A percentile compares a stretch with the other conserved stretches of the same genome.
Evolutionary conservation across 2,329 filamentous ascomycete genomes (phyloP).

Genomic region (Fusarium sp.): DNA sequence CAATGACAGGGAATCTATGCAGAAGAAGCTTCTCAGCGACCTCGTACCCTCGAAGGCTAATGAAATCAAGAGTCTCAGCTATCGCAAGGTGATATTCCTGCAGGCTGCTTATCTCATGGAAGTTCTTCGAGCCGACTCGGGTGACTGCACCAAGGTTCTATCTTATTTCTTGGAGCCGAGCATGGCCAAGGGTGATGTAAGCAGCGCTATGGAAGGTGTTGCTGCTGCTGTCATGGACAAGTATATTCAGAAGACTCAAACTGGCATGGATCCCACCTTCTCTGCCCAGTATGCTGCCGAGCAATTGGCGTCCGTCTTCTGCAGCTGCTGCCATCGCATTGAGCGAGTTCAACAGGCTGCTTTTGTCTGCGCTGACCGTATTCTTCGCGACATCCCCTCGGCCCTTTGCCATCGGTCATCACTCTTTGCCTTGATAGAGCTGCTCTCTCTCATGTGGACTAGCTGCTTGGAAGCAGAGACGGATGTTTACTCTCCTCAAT

Average conservation of each 20-base stretch:
- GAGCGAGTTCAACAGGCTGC: slow-evolving; percentile 91
- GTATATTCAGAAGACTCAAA: slow-evolving; percentile 81
- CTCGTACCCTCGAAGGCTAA: slow-evolving; percentile 80
- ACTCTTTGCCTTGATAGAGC: slow-evolving; percentile 90
- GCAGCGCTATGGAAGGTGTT: slow-evolving; percentile 73
- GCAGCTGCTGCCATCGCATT: slow-evolving; percentile 92
- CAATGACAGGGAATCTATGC: slow-evolving; percentile 79
- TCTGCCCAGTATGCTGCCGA: slow-evolving; percentile 92
- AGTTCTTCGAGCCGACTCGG: slow-evolving; percentile 84
- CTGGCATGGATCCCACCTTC: slow-evolving; percentile 78
- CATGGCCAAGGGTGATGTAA: slow-evolving; percentile 73
- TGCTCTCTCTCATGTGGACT: slow-evolving; percentile 93
- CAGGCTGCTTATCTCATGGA: slow-evolving; percentile 92
- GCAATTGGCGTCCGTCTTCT: slow-evolving; percentile 87
- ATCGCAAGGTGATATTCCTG: slow-evolving; percentile 91
- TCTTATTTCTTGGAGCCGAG: slow-evolving; percentile 96
- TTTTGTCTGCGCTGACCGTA: slow-evolving; percentile 83
- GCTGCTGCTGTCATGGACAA: slow-evolving; percentile 77
- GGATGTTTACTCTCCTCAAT: slow-evolving; percentile 89
- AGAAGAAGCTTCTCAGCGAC: slow-evolving; percentile 81
- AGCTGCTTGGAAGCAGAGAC: slow-evolving; percentile 95
- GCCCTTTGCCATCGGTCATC: slow-evolving; percentile 90
- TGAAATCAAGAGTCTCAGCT: slow-evolving; percentile 85
- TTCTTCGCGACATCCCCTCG: slow-evolving; percentile 87
- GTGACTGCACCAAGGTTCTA: slow-evolving; percentile 89